Base-by-base conservation (phyloP, 345 rosid genomes). In the Sonneratia caseolaris region DNA sequence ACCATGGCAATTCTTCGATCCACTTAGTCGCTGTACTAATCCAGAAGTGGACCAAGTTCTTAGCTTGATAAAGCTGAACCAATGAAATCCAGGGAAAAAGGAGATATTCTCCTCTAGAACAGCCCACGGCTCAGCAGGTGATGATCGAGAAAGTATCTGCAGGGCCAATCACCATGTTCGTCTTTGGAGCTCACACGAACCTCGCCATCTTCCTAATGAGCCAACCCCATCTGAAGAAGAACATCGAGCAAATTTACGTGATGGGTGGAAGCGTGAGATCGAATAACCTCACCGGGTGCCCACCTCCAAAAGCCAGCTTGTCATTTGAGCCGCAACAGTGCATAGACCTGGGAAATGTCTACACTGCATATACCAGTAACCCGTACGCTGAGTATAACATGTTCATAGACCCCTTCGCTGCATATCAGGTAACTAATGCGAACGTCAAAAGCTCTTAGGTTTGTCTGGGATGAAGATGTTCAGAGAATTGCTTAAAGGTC, bases 221-320 rank as follows among this genome's bases (percentile, higher is more conserved):
- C 37, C 82, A 91, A 61, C 97, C 96, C 3, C 82, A 87, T 55
- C 74, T 93, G 7, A 89, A 85, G 89, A 86, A 83, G 73, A 88
- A 93, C 73, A 72, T 93, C 65, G 78, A 91, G 85, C 94, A 86
- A 37, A 84, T 91, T 43, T 93, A 86, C 71, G 72, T 86, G 2
- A 93, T 93, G 98, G 98, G 97, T 7, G 98, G 98, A 45, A 94
- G 92, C 5, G 92, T 93, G 74, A 81, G 91, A 77, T 82, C 90
- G 0, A 69, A 38, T 59, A 89, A 89, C 68, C 92, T 90, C 0
- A 88, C 89, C 0, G 93, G 88, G 14, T 90, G 97, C 37, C 90
- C 95, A 78, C 87, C 91, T 0, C 10, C 68, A 15, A 81, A 82
- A 74, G 67, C 89, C 38, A 76, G 76, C 53, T 55, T 71, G 4